A percentile compares a stretch with the other conserved stretches of the same genome.
Evolutionary conservation across 2,329 filamentous ascomycete species (phyloP).

Genomic region (Metarhizium sp.): DNA sequence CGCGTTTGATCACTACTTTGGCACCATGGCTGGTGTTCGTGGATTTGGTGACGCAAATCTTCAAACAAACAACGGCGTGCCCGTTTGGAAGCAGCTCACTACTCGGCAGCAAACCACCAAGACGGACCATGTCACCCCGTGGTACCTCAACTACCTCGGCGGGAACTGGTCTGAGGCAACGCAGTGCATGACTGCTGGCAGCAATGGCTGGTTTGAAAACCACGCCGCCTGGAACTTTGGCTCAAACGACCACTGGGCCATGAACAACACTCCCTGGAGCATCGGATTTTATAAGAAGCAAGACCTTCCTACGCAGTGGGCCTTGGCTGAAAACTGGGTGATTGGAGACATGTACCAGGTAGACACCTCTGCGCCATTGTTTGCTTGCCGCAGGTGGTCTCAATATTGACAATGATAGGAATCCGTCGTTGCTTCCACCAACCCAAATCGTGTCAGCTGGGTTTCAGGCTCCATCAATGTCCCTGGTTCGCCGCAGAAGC

Average conservation of each 20-base stretch:
- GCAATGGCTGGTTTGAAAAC: slow-evolving; percentile 41
- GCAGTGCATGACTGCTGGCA: slow-evolving; percentile 43
- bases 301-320: slow-evolving; percentile 45
- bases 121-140: slow-evolving; percentile 36
- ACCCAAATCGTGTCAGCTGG: slow-evolving; percentile 42
- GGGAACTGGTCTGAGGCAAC: slow-evolving; percentile 40
- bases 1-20: slow-evolving; percentile 40
- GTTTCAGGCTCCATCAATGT: slow-evolving; percentile 42
- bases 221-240: slow-evolving; percentile 41
- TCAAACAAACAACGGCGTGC: slow-evolving; percentile 34
- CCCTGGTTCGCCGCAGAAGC: slow-evolving; percentile 31
- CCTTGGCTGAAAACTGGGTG: slow-evolving; percentile 44
- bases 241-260: slow-evolving; percentile 43
- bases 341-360: slow-evolving; percentile 45
- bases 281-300: slow-evolving; percentile 40
- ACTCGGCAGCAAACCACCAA: slow-evolving; percentile 18
- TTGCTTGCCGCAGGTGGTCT: slow-evolving; percentile 7
- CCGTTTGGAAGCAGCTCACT: slow-evolving; percentile 34
- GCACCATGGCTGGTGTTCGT: slow-evolving; percentile 28
- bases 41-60: slow-evolving; percentile 48
- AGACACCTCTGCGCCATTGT: slow-evolving; percentile 14
- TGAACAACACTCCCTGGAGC: slow-evolving; percentile 43
- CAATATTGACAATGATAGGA: slow-evolving; percentile 23
- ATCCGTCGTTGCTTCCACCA: slow-evolving; percentile 40
- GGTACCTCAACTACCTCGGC: slow-evolving; percentile 45